Conservation (phyloP, 345 rosid species). For the Heritiera fomes region DNA sequence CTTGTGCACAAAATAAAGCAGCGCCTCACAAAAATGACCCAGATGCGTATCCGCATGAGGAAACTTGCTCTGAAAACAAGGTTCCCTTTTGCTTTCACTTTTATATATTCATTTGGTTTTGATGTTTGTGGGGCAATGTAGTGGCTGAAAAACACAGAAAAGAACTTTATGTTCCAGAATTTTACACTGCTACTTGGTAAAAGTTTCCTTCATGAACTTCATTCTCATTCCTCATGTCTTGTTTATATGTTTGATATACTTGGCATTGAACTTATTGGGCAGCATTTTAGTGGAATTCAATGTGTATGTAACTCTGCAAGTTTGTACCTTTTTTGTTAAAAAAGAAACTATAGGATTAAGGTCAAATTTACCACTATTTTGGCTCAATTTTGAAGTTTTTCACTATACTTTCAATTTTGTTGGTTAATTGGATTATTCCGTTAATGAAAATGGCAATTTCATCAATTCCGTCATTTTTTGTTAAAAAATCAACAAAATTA, state of each 20-base stretch:
- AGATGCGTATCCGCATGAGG: constrained; percentile 96
- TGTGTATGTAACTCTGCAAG: not conserved
- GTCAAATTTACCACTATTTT: not conserved
- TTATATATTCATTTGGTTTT: not conserved
- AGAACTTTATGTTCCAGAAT: not conserved
- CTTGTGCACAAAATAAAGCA: constrained; percentile 89
- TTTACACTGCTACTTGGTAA: not conserved
- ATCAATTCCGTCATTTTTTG: not conserved
- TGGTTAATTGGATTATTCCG: not conserved
- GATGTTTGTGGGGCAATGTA: not conserved
- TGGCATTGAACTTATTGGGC: not conserved
- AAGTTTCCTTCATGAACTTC: not conserved
- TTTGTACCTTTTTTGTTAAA: not conserved
- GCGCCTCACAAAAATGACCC: constrained; percentile 95
- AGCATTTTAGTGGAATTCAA: not conserved
- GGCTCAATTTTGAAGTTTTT: not conserved
- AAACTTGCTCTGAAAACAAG: constrained; percentile 87
- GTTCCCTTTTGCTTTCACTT: constrained; percentile 33
- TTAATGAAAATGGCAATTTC: not conserved
- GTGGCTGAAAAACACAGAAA: not conserved
- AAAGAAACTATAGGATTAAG: not conserved
- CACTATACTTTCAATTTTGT: not conserved
- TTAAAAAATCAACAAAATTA: not conserved
- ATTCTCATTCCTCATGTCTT: not conserved
- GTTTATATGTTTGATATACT: constrained; percentile 1